Evolutionary conservation across 2,329 filamentous ascomycete genomes (phyloP), one percentile per base, ranked within the genome.

Genomic region (Penicillium sumatraense): DNA sequence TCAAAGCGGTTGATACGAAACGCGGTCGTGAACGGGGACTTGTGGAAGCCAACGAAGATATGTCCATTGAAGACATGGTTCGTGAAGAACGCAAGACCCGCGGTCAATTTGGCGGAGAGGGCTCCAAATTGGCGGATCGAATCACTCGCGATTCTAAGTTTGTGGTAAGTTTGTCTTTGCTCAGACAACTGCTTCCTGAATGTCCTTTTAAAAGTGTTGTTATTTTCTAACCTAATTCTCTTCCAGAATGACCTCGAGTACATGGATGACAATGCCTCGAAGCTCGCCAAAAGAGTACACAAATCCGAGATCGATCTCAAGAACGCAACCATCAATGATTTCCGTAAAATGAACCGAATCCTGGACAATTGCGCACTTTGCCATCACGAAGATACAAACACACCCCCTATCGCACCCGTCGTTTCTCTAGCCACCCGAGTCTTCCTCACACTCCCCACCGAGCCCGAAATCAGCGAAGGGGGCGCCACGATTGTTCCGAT

Each of bases 21-120:
- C 86, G 93, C 45, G 93, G 93, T 2, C 83, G 86, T 5, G 93
- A 96, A 73, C 86, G 93, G 51, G 95, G 93, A 1, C 82, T 87
- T 7, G 89, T 99, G 5, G 86, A 90, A 64, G 91, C 95, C 61
- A 98, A 98, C 69, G 90, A 96, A 50, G 92, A 98, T 66, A 98
- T 99, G 92, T 88, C 81, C 26, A 89, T 99, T 57, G 92, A 96
- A 51, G 95, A 99, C 73, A 99, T 99, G 95, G 86, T 99, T 16
- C 87, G 91, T 24, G 93, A 98, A 74, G 95, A 99, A 75, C 86
- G 91, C 31, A 88, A 93, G 51, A 97, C 91, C 4, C 88, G 87
- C 55, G 88, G 88, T 14, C 86, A 91, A 67, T 80, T 81, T 3
- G 91, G 90, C 38, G 91, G 91, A 50, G 93, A 97, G 70, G 90